These are phyloP conservation scores for Solanum paucissectum DNA, from an alignment of 257 asterid genomes.

Conservation along the genomic window DNA sequence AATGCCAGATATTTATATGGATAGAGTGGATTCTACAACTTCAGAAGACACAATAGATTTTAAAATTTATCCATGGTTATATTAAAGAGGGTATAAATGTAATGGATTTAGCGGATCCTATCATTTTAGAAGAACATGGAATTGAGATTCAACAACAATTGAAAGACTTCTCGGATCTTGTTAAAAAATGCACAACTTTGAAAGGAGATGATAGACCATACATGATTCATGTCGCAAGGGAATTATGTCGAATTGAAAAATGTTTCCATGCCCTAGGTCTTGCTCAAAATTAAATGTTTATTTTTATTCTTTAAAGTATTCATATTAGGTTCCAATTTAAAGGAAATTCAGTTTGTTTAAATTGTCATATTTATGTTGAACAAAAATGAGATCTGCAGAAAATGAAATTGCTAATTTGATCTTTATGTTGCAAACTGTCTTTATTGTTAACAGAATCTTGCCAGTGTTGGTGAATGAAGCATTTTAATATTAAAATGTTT, in stretches of 20 bases:
- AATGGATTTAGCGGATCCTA: neutral
- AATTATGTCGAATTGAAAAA: neutral
- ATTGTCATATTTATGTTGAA: too few species aligned
- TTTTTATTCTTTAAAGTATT: too few species aligned
- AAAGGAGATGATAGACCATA: neutral
- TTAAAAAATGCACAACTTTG: neutral
- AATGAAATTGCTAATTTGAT: too few species aligned
- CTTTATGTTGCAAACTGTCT: neutral
- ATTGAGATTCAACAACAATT: neutral
- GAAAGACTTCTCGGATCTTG: neutral
- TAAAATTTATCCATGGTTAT: neutral
- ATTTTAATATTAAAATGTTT: too few species aligned
- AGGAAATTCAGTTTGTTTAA: too few species aligned
- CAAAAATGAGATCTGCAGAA: too few species aligned
- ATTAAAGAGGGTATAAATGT: too few species aligned
- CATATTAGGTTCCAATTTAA: too few species aligned
- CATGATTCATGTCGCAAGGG: neutral
- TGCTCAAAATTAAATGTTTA: too few species aligned
- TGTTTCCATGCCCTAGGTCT: neutral
- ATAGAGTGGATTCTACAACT: too few species aligned
- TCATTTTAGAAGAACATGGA: neutral
- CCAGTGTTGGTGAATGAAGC: too few species aligned
- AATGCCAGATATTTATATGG: neutral
- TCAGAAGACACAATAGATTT: too few species aligned
- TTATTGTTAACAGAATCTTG: neutral